A percentile compares a stretch with the other conserved stretches of the same genome.
Evolutionary conservation across 2,329 filamentous ascomycete species (phyloP).

Genomic region (Pyrenochaeta sp.): DNA sequence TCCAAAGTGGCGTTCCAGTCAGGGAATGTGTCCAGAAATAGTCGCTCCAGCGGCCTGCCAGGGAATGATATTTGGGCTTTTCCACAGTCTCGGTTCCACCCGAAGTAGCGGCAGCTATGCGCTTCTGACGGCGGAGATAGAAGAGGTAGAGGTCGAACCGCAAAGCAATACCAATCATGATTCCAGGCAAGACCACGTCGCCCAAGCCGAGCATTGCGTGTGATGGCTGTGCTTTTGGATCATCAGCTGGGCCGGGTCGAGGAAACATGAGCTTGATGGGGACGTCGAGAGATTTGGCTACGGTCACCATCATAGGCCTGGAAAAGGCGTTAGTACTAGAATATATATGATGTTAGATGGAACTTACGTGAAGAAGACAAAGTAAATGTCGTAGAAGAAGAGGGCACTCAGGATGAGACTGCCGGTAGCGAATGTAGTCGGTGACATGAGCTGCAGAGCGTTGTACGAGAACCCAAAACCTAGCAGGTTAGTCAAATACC

Average conservation of each 20-base stretch:
- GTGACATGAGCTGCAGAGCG: slow-evolving; percentile 82
- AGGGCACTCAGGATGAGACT: slow-evolving; percentile 78
- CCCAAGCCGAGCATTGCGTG: slow-evolving; percentile 86
- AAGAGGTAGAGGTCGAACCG: slow-evolving; percentile 90
- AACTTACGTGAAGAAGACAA: slow-evolving; percentile 82
- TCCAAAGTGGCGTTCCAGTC: slow-evolving; percentile 35
- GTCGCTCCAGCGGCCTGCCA: slow-evolving; percentile 82
- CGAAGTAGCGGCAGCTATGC: slow-evolving; percentile 13
- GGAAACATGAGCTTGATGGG: slow-evolving; percentile 92
- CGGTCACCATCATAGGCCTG: slow-evolving; percentile 82
- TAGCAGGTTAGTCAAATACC: slow-evolving; percentile 83
- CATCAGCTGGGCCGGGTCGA: slow-evolving; percentile 60
- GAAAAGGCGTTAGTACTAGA: slow-evolving; percentile 10
- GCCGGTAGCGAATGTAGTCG: slow-evolving; percentile 85
- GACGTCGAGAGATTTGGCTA: slow-evolving; percentile 87
- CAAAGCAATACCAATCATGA: slow-evolving; percentile 85
- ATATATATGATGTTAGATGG: no score
- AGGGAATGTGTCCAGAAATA: slow-evolving; percentile 73
- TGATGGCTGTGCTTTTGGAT: slow-evolving; percentile 51
- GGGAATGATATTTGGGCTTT: slow-evolving; percentile 53
- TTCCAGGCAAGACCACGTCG: slow-evolving; percentile 92
- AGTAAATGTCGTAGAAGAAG: slow-evolving; percentile 95
- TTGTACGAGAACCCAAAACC: slow-evolving; percentile 88
- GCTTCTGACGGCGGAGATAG: slow-evolving; percentile 72
- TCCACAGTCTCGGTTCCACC: slow-evolving; percentile 22